Evolutionary conservation across 345 rosid species (phyloP).

Genomic region (Linum lewisii): DNA sequence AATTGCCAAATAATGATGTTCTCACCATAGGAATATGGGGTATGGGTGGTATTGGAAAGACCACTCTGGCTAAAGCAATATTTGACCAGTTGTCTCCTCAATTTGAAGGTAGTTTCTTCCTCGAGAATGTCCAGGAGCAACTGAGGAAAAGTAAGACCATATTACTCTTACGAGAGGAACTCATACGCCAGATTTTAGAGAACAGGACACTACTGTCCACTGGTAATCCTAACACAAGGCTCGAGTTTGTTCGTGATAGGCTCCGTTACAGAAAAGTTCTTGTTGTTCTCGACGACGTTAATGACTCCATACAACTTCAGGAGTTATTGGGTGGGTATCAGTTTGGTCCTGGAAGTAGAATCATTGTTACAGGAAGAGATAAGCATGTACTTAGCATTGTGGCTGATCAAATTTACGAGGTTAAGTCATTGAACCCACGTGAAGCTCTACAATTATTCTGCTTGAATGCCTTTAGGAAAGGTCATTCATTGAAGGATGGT

Average conservation of each 20-base stretch:
- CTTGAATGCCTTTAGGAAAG: conserved; percentile 9
- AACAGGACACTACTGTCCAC: background rate
- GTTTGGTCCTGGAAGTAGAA: conserved; percentile 15
- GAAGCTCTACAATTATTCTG: conserved; percentile 12
- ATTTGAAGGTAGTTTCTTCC: conserved; percentile 13
- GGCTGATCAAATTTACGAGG: conserved; percentile 8
- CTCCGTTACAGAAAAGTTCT: conserved; percentile 1
- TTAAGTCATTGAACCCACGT: background rate
- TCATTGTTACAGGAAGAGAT: conserved; percentile 14
- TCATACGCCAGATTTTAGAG: background rate
- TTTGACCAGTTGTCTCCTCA: background rate
- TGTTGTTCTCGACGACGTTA: conserved; percentile 13
- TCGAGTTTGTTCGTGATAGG: background rate
- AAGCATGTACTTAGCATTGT: conserved; percentile 7
- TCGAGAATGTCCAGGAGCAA: conserved; percentile 6
- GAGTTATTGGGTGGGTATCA: background rate
- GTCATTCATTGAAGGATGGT: background rate
- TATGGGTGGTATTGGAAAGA: conserved; percentile 14
- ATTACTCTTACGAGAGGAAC: background rate
- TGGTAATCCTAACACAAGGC: background rate
- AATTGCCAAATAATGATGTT: background rate
- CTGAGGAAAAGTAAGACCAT: conserved; percentile 2
- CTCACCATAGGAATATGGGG: conserved; percentile 14
- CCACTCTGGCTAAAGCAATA: conserved; percentile 9
- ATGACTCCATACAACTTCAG: conserved; percentile 2